Evolutionary conservation across 2,329 filamentous ascomycete species (phyloP).

Genomic region (Geoglossum cookeanum): DNA sequence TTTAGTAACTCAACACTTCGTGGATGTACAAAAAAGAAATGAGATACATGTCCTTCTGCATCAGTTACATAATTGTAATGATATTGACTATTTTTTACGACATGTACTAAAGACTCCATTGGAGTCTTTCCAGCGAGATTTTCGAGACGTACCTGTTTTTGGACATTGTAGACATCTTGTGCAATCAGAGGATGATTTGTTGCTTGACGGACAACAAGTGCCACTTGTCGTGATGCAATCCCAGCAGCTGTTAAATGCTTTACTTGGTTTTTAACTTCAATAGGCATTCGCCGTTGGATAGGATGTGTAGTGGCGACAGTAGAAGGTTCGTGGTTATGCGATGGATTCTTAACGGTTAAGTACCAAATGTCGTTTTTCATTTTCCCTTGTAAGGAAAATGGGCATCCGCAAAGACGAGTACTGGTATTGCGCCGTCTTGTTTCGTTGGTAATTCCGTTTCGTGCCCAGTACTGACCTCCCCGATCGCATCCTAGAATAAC

Average conservation of each 20-base stretch:
- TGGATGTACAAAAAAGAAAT: neutral
- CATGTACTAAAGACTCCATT: neutral
- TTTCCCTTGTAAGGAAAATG: no score
- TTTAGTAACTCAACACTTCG: neutral
- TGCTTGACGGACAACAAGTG: neutral
- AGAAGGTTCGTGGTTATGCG: constrained; percentile 1
- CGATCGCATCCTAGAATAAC: no score
- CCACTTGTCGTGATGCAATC: neutral
- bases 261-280: neutral
- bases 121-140: neutral
- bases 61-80: neutral
- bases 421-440: no score
- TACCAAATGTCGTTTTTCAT: no score
- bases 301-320: neutral
- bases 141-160: neutral
- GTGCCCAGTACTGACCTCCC: no score
- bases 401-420: no score
- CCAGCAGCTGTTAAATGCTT: neutral
- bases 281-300: neutral
- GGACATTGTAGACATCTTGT: constrained; percentile 1
- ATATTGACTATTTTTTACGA: neutral
- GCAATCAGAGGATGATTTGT: neutral
- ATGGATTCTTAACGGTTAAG: neutral
- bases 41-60: neutral
- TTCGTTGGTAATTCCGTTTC: no score